A percentile compares a stretch with the other conserved stretches of the same genome.
Conservation (phyloP, 257 asterid genomes). For the Solanum acaule region DNA sequence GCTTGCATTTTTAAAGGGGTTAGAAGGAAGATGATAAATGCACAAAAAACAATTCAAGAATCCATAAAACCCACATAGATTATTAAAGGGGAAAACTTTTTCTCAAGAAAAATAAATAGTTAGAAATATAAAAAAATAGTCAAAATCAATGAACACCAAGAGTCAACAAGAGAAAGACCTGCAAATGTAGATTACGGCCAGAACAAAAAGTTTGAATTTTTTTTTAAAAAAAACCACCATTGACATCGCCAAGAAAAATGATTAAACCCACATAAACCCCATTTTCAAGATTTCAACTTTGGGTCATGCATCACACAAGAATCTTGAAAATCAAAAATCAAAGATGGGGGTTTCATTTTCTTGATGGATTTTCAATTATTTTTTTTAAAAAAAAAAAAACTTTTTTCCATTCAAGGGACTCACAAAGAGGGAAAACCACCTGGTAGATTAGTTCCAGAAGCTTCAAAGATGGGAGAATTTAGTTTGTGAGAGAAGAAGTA, state of each 20-base stretch:
- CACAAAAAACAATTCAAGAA: neutral
- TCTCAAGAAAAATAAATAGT: neutral
- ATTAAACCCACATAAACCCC: neutral
- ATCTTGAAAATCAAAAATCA: neutral
- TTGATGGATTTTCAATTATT: neutral
- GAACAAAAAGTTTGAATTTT: neutral
- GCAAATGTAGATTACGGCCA: neutral
- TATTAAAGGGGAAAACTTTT: neutral
- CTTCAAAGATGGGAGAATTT: slow-evolving; percentile 6
- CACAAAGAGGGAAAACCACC: slow-evolving; percentile 20
- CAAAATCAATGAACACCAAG: slow-evolving; percentile 10
- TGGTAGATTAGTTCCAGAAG: slow-evolving; percentile 22
- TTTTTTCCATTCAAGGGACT: neutral
- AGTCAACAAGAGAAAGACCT: slow-evolving; percentile 2
- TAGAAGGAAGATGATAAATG: neutral
- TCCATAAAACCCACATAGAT: neutral
- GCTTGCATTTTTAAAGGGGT: neutral
- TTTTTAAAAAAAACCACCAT: neutral
- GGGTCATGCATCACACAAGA: neutral
- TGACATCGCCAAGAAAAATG: neutral
- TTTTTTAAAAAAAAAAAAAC: neutral
- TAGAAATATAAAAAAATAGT: neutral
- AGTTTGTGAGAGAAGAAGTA: neutral
- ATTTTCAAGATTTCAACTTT: neutral
- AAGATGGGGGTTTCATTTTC: neutral